These are phyloP conservation scores for Ilex paraguariensis DNA, from an alignment of 305 asterid genomes.

Conservation along the genomic window DNA sequence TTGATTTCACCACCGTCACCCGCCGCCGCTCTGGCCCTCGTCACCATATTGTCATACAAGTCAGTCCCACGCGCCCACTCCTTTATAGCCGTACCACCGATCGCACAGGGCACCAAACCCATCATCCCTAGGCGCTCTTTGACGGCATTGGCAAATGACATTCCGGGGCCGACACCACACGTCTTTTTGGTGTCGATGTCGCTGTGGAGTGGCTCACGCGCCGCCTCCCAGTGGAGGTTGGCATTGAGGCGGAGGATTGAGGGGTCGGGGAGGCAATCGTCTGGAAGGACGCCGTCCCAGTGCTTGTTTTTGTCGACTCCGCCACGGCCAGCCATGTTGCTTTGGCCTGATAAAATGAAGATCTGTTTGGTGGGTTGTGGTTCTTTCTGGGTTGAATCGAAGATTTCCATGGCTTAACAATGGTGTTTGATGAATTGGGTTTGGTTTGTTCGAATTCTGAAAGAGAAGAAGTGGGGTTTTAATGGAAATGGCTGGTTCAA, in stretches of 20 bases:
- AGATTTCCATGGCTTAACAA: not conserved
- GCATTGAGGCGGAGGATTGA: slow-evolving; percentile 60
- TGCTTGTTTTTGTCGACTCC: slow-evolving; percentile 51
- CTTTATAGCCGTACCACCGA: slow-evolving; percentile 84
- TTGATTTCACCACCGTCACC: slow-evolving; percentile 47
- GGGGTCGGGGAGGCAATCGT: slow-evolving; percentile 48
- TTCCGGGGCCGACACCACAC: slow-evolving; percentile 89
- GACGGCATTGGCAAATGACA: slow-evolving; percentile 73
- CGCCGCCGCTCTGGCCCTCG: slow-evolving; percentile 49
- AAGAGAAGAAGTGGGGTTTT: too few species aligned
- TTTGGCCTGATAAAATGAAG: slow-evolving; percentile 86
- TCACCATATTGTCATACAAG: slow-evolving; percentile 65
- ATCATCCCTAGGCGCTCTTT: slow-evolving; percentile 42
- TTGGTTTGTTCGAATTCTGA: too few species aligned
- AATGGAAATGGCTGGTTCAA: too few species aligned
- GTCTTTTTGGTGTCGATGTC: slow-evolving; percentile 77
- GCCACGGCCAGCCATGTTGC: slow-evolving; percentile 99
- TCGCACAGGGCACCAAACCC: slow-evolving; percentile 88
- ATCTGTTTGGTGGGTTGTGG: slow-evolving; percentile 38
- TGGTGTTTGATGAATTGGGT: too few species aligned
- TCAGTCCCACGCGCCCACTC: slow-evolving; percentile 80
- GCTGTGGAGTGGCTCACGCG: slow-evolving; percentile 71
- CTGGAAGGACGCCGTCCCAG: slow-evolving; percentile 87
- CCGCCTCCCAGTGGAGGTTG: slow-evolving; percentile 65
- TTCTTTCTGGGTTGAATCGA: slow-evolving; percentile 16